Evolutionary conservation across 192 early-diverging fungal species (phyloP).

Genomic region (Phlyctochytrium arcticum): DNA sequence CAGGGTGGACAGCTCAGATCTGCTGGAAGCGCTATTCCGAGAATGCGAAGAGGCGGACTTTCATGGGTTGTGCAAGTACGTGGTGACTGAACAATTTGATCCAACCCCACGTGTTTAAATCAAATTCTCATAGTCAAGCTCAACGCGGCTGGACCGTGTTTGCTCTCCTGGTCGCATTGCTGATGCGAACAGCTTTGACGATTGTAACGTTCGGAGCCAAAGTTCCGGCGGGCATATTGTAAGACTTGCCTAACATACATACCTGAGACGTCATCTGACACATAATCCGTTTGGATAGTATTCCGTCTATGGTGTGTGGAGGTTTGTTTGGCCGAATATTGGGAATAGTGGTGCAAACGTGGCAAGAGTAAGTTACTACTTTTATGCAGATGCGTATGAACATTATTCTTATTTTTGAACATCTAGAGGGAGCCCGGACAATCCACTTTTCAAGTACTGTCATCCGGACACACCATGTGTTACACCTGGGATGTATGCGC

Average conservation of each 20-base stretch:
- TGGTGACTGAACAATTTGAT: background rate
- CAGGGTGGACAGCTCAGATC: slow-evolving; percentile 78
- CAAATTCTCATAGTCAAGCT: slow-evolving; percentile 2
- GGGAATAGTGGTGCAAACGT: slow-evolving; percentile 77
- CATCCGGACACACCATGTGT: slow-evolving; percentile 44
- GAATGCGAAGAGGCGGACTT: slow-evolving; percentile 67
- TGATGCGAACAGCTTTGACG: slow-evolving; percentile 26
- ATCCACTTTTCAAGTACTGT: slow-evolving; percentile 37
- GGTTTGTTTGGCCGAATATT: slow-evolving; percentile 90
- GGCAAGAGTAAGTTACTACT: slow-evolving; percentile 48
- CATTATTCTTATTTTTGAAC: background rate
- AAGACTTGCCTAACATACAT: no score
- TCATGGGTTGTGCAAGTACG: slow-evolving; percentile 39
- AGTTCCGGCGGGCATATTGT: slow-evolving; percentile 48
- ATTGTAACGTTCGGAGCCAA: slow-evolving; percentile 40
- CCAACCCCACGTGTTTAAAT: background rate
- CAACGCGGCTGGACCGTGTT: slow-evolving; percentile 10
- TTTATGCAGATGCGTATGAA: background rate
- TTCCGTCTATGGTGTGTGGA: slow-evolving; percentile 51
- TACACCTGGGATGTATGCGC: slow-evolving; percentile 92
- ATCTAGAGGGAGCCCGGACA: slow-evolving; percentile 23
- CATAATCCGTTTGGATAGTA: slow-evolving; percentile 26
- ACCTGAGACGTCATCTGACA: no score
- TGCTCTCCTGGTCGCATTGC: slow-evolving; percentile 25
- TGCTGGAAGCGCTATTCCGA: slow-evolving; percentile 83